Evolutionary conservation across 768 basidiomycete genomes (phyloP), one percentile per base, ranked within the genome.

Genomic region (Lactarius hatsudake): DNA sequence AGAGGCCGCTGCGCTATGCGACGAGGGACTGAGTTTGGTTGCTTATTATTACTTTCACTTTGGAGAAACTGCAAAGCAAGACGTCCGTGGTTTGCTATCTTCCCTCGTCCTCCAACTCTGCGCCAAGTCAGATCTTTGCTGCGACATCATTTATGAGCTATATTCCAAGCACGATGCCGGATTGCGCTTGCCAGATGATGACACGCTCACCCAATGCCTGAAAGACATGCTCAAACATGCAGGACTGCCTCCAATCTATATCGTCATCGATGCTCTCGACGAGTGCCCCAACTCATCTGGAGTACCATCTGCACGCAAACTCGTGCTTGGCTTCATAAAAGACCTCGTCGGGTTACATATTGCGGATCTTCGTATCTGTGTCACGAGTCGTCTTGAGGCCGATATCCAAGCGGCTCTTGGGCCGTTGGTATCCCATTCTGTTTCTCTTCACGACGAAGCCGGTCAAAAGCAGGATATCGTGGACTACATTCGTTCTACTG

Each of bases 31-130:
- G 0, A 34, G 42, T 4, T 36, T 40, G 13, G 20, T 64, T 32
- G 63, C 63, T 1, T 64, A 64, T 28, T 64, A 45, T 48, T 64
- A 64, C 54, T 58, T 42, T 3, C 45, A 58, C 54, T 64, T 64
- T 17, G 32, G 56, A 34, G 63, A 64, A 3, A 32, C n/a, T 0
- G n/a, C 28, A 43, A 64, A 64, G 8, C 63, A 64, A 17, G 2
- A 45, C 15, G n/a, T 17, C 8, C 42, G 42, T 26, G 63, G 63
- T n/a, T 40, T 64, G n/a, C 43, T 64, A 17, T 20, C 42, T 10
- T 64, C 63, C 40, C 54, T 58, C 13, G 18, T 64, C 1, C 10
- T 28, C 32, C 63, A 64, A 13, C 63, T 64, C 63, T 64, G 38
- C 12, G 20, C 42, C n/a, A 15, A 48, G 32, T 64, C 56, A 0